Percentiles rank a stretch among this genome's conserved stretches.
phyloP scores from a whole-genome alignment of 768 basidiomycete species.

The Psilocybe subaeruginosa region DNA sequence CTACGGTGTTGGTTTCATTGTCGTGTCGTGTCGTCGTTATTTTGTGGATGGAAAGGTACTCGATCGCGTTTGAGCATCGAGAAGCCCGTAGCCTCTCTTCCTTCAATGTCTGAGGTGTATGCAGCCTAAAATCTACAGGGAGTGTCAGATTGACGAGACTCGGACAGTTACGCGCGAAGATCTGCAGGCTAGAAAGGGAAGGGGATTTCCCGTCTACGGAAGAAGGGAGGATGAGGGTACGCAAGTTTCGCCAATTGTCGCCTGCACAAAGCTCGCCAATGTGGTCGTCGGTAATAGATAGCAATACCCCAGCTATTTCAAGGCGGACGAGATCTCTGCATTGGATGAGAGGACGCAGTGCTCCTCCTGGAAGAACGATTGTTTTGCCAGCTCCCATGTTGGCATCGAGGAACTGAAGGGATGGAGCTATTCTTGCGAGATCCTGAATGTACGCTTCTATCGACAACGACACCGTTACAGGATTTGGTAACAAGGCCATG shows the following conservation, averaged over 20 bases:
- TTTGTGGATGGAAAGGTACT: conserved; percentile 2
- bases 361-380: background rate
- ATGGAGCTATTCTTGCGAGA: background rate
- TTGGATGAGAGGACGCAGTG: background rate
- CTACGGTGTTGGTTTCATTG: background rate
- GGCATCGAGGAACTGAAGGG: background rate
- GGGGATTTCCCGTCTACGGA: background rate
- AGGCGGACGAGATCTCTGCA: conserved; percentile 6
- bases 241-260: conserved; percentile 12
- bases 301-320: background rate
- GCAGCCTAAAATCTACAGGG: conserved; percentile 7
- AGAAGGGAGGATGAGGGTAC: background rate
- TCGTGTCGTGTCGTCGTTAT: background rate
- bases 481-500: background rate
- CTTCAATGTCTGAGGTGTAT: background rate
- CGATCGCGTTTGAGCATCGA: conserved; percentile 1
- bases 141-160: background rate
- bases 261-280: conserved; percentile 9
- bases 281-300: conserved; percentile 7
- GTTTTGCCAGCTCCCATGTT: background rate
- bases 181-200: conserved; percentile 7
- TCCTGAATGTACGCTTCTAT: background rate
- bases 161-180: conserved; percentile 9
- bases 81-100: background rate
- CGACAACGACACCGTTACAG: background rate